Evolutionary conservation across 2,329 filamentous ascomycete species (phyloP).

Genomic region (Cladophialophora yegresii): DNA sequence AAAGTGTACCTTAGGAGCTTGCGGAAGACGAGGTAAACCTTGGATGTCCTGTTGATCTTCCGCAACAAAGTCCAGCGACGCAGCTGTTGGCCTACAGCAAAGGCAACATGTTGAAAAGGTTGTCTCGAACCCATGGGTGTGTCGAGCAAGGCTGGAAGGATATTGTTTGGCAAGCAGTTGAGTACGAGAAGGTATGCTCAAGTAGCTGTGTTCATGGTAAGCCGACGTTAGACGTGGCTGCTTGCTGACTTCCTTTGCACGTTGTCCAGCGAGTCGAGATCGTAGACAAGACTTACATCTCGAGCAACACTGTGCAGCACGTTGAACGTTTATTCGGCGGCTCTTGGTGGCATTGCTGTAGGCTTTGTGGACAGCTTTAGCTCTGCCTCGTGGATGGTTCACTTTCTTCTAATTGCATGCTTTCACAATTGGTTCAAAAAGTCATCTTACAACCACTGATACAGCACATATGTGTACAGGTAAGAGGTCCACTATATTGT

Average conservation of each 20-base stretch:
- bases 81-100: no score
- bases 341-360: not conserved
- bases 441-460: not conserved
- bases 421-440: not conserved
- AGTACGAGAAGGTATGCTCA: not conserved
- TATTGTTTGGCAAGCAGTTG: not conserved
- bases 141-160: not conserved
- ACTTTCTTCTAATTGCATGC: not conserved
- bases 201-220: not conserved
- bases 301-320: not conserved
- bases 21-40: no score
- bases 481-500: constrained; percentile 7
- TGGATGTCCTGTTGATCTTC: no score
- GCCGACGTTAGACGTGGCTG: not conserved
- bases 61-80: no score
- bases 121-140: not conserved
- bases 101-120: no score
- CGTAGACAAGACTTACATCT: not conserved
- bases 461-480: not conserved
- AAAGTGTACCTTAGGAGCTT: no score
- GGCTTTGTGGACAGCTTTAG: not conserved
- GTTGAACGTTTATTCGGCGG: not conserved
- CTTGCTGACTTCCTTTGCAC: not conserved
- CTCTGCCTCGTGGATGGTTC: not conserved
- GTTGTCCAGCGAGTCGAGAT: not conserved